phyloP scores from a whole-genome alignment of 805 yeast genomes.

The Priceomyces melissophilus region DNA sequence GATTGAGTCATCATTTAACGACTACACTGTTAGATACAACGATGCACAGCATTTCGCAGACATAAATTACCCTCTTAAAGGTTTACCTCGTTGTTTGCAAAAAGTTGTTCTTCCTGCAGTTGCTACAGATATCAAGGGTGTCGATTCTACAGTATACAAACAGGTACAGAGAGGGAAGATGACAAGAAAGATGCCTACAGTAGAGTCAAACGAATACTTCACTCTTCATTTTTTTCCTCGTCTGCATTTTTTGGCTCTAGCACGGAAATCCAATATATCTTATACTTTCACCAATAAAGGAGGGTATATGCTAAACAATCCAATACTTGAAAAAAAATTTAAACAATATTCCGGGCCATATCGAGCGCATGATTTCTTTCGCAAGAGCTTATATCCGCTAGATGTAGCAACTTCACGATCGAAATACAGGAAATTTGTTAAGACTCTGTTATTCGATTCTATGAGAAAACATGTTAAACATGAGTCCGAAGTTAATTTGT shows the following conservation, averaged over 20 bases:
- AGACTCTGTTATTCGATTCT: slow-evolving; percentile 14
- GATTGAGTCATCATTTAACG: neutral
- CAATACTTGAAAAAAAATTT: slow-evolving; percentile 16
- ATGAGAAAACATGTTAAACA: slow-evolving; percentile 5
- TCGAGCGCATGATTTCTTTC: slow-evolving; percentile 18
- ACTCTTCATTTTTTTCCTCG: slow-evolving; percentile 27
- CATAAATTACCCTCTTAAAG: neutral
- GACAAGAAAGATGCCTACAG: slow-evolving; percentile 12
- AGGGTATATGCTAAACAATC: slow-evolving; percentile 25
- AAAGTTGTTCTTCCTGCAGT: slow-evolving; percentile 19
- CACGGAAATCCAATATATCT: slow-evolving; percentile 38
- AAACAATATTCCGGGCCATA: slow-evolving; percentile 28
- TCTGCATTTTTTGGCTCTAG: slow-evolving; percentile 21
- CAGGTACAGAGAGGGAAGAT: slow-evolving; percentile 9
- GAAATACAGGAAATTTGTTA: slow-evolving; percentile 21
- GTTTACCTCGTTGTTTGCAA: slow-evolving; percentile 7
- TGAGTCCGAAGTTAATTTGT: slow-evolving; percentile 7
- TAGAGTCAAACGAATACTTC: slow-evolving; percentile 20
- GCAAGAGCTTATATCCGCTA: slow-evolving; percentile 23
- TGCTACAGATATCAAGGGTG: slow-evolving; percentile 35
- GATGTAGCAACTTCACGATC: slow-evolving; percentile 31
- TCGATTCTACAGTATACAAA: slow-evolving; percentile 21
- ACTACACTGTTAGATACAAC: slow-evolving; percentile 2
- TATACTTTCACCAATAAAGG: slow-evolving; percentile 29
- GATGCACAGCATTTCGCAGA: slow-evolving; percentile 6